Evolutionary conservation across 495 filamentous ascomycete species (phyloP).

Genomic region (Entonaema liquescens): DNA sequence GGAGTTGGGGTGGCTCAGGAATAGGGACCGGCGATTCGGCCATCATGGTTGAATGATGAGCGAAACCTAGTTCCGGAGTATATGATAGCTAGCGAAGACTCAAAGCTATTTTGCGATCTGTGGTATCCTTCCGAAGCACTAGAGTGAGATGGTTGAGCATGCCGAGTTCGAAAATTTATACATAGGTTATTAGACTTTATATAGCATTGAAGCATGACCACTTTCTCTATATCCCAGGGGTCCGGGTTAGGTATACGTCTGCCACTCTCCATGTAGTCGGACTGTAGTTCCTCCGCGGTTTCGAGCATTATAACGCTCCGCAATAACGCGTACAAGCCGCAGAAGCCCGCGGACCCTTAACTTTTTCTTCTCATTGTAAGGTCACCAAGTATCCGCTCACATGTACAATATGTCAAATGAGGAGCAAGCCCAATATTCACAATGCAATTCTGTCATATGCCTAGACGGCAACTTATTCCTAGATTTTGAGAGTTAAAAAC

Average conservation of each 20-base stretch:
- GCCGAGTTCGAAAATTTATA: neutral
- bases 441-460: neutral
- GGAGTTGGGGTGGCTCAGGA: slow-evolving; percentile 43
- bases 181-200: neutral
- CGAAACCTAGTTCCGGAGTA: neutral
- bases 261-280: neutral
- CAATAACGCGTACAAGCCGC: neutral
- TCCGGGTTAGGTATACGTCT: neutral
- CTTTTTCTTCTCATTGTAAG: neutral
- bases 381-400: neutral
- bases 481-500: neutral
- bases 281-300: neutral
- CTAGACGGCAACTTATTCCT: neutral
- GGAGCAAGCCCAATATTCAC: neutral
- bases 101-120: neutral
- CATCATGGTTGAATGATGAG: slow-evolving; percentile 12
- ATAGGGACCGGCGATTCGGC: slow-evolving; percentile 19
- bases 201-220: neutral
- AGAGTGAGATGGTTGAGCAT: neutral
- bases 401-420: neutral
- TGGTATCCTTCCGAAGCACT: too few relatives aligned
- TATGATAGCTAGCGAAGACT: neutral
- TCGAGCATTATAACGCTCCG: neutral
- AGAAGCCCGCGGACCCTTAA: neutral
- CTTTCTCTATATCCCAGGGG: neutral